Conservation (phyloP, 768 basidiomycete genomes). For the Lepiota brunneoincarnata region DNA sequence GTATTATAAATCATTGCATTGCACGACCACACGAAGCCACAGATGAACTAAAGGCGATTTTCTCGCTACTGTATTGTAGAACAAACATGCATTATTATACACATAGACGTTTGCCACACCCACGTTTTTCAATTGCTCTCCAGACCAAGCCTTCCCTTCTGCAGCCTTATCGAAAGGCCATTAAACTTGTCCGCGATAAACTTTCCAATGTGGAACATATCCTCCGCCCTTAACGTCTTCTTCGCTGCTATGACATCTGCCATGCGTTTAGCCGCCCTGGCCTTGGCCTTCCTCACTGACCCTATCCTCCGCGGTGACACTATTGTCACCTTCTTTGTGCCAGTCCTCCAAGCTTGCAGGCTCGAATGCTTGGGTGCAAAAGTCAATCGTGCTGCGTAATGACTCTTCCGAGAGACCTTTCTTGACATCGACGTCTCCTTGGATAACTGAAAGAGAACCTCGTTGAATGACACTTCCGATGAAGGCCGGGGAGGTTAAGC, state of each 20-base stretch:
- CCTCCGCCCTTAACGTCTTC: constrained; percentile 17
- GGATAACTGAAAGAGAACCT: constrained; percentile 20
- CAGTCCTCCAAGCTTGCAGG: constrained; percentile 14
- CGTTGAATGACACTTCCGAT: not conserved
- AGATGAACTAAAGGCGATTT: too few relatives aligned
- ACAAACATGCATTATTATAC: not conserved
- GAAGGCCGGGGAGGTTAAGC: not conserved
- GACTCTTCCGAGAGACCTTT: constrained; percentile 15
- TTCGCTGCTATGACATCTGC: constrained; percentile 14
- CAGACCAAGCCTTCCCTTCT: constrained; percentile 17
- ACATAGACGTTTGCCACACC: not conserved
- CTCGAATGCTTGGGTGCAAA: constrained; percentile 18
- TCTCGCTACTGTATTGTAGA: too few relatives aligned
- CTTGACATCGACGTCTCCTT: constrained; percentile 23
- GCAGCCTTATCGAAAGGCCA: constrained; percentile 15
- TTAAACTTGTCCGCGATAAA: constrained; percentile 16
- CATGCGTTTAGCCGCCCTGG: not conserved
- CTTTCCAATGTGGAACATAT: constrained; percentile 19
- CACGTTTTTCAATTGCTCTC: not conserved
- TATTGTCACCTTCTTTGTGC: constrained; percentile 8
- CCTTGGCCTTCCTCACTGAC: constrained; percentile 1
- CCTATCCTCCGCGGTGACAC: not conserved
- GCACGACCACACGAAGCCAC: too few relatives aligned
- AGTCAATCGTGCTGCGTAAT: constrained; percentile 18
- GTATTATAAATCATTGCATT: too few relatives aligned